Base-by-base conservation (phyloP, 2,329 filamentous ascomycete species). In the Colletotrichum sp. region DNA sequence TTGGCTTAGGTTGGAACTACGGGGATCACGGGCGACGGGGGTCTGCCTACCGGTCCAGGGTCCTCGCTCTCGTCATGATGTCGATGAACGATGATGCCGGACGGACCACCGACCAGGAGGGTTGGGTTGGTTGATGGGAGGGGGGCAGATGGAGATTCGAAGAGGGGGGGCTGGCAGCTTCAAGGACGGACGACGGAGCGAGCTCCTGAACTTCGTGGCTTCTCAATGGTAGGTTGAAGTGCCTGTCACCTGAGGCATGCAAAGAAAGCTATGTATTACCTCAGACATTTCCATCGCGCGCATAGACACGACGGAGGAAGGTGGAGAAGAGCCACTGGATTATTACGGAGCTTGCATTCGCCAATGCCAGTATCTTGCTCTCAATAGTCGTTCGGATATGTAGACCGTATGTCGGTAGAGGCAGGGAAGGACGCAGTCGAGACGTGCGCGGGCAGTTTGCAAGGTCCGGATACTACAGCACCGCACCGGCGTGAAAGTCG, bases 11-110 rank as follows among this genome's bases (percentile, higher is more conserved):
- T 34, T 29, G 52, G 19, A 27, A 36, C 8, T 64, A 64, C 73
- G 73, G 73, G 57, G 69, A 55, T 68, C 32, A 34, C 63, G 63
- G 72, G 30, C 61, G 52, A 62, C 69, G 62, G 69, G 72, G 64
- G 63, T 61, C 57, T 64, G 69, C 32, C 57, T 73, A 62, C 70
- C 64, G 69, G 69, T 49, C 73, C 64, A 76, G 73, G 73, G 73
- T 73, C 73, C 59, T 71, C 36, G 67, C 34, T 61, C 69, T 76
- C 36, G 52, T 65, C 73, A 69, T 61, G 63, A 62, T 62, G 59
- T 62, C 29, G 29, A 73, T 69, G 73, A 19, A 73, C 59, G 69
- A 75, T 61, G 62, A n/a, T 63, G 39, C 63, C 30, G 69, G 69
- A 29, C 55, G 55, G 34, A 63, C 22, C 19, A 29, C 62, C 27